These are phyloP conservation scores for Candida maris DNA, from an alignment of 805 yeast genomes.

Conservation along the genomic window DNA sequence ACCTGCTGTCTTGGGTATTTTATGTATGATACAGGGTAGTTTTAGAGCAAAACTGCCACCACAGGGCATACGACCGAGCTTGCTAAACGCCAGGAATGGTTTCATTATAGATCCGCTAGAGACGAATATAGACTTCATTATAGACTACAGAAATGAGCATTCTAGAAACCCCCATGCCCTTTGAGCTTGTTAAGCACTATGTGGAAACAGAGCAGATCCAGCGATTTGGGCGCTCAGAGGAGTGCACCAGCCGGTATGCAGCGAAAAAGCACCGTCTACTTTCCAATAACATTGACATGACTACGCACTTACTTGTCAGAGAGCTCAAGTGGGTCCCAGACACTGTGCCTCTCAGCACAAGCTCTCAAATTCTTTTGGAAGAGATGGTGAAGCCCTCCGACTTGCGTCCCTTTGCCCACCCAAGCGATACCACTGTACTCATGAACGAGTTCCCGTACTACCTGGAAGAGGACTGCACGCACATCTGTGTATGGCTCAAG, in stretches of 20 bases:
- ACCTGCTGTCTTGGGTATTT: no score
- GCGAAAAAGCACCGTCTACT: slow-evolving; percentile 41
- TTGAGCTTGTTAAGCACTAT: slow-evolving; percentile 41
- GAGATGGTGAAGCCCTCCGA: slow-evolving; percentile 29
- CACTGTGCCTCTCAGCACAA: slow-evolving; percentile 15
- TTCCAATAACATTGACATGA: slow-evolving; percentile 36
- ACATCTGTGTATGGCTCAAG: slow-evolving; percentile 68
- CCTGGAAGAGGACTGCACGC: slow-evolving; percentile 48
- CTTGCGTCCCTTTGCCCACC: slow-evolving; percentile 38
- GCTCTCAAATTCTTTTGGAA: slow-evolving; percentile 9
- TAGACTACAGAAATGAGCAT: slow-evolving; percentile 7
- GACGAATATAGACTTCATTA: no score
- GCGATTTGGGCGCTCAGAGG: slow-evolving; percentile 45
- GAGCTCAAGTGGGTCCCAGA: slow-evolving; percentile 49
- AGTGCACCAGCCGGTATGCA: slow-evolving; percentile 41
- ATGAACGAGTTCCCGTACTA: slow-evolving; percentile 67
- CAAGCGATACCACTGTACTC: slow-evolving; percentile 43
- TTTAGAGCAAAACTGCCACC: no score
- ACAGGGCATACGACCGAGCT: no score
- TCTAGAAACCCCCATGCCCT: slow-evolving; percentile 37
- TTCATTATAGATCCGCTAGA: no score
- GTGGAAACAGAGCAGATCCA: slow-evolving; percentile 42
- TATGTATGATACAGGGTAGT: no score
- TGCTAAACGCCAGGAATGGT: no score
- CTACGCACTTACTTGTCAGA: slow-evolving; percentile 44